Evolutionary conservation across 257 asterid species (phyloP), one percentile per base, ranked within the genome.

Genomic region (Perilla frutescens): DNA sequence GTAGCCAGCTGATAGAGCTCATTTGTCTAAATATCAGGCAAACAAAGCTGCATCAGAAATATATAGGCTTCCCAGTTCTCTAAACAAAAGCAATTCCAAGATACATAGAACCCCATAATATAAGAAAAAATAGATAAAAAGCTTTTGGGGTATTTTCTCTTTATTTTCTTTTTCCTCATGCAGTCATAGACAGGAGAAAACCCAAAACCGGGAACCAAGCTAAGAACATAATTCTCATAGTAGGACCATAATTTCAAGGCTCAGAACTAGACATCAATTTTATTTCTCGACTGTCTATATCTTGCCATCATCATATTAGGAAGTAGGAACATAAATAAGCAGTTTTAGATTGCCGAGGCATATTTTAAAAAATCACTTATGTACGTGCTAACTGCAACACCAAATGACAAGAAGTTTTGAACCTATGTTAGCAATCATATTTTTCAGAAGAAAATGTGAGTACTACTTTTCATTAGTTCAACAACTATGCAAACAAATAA

Each of bases 1-100:
- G 89, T 88, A 77, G 97, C 96, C 70, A 94, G 90, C 85, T 94
- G 99, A 70, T 88, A 94, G 54, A 94, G 94, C 83, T 93, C 98
- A 81, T 87, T 91, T 68, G 97, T 88, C 98, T 93, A 77, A 54
- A 69, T 73, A 86, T 79, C 77, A 81, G 60, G 34, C 8, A 81
- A 65, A 72, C 7, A 73, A 63, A 76, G 59, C 67, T 58, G n/a
- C 79, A 72, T 68, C 47, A 64, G 67, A 81, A 39, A 78, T 78
- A 64, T 61, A 64, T 26, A 45, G 55, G 45, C 40, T 32, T 1
- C 61, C 48, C 8, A 56, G 12, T 60, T 8, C 26, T 20, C 26
- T 20, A 20, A 20, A 20, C 26, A 20, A 20, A 20, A 20, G 26
- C 0, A 20, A 20, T 20, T 20, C 26, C 26, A 20, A 20, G 26